Evolutionary conservation across 2,329 filamentous ascomycete species (phyloP).

Genomic region (Colletotrichum somersetense): DNA sequence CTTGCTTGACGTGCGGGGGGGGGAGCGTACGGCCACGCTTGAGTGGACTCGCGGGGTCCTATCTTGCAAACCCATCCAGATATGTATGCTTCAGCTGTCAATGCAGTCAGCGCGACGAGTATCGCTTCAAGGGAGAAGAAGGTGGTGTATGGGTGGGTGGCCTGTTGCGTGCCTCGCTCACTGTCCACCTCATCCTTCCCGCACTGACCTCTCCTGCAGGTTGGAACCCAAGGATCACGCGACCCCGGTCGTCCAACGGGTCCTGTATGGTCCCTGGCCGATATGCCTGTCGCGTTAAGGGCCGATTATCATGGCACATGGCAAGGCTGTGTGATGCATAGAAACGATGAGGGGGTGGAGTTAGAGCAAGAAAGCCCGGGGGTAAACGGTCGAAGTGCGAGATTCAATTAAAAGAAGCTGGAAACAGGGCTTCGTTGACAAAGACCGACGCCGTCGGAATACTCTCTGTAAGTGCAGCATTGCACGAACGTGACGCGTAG

Average conservation of each 20-base stretch:
- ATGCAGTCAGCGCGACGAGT: conserved; percentile 15
- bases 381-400: not conserved
- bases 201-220: conserved; percentile 22
- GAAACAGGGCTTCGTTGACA: conserved; percentile 12
- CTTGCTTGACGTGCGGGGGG: conserved; percentile 7
- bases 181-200: conserved; percentile 8
- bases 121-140: conserved; percentile 10
- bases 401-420: conserved; percentile 13
- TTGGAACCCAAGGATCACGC: not conserved
- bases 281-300: conserved; percentile 23
- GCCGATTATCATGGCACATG: conserved; percentile 21
- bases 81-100: conserved; percentile 30
- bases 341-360: not conserved
- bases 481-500: conserved; percentile 22
- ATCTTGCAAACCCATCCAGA: conserved; percentile 1
- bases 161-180: not conserved
- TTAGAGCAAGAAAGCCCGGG: not conserved
- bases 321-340: conserved; percentile 16
- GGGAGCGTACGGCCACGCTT: not conserved
- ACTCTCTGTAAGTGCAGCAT: not conserved
- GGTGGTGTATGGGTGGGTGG: not conserved
- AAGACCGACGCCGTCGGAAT: conserved; percentile 1
- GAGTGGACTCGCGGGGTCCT: conserved; percentile 20
- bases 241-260: conserved; percentile 12
- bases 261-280: conserved; percentile 23